Percentiles rank a stretch among this genome's conserved stretches.
Evolutionary conservation across 2,329 filamentous ascomycete species (phyloP).

Genomic region (Hypoxylon sp.): DNA sequence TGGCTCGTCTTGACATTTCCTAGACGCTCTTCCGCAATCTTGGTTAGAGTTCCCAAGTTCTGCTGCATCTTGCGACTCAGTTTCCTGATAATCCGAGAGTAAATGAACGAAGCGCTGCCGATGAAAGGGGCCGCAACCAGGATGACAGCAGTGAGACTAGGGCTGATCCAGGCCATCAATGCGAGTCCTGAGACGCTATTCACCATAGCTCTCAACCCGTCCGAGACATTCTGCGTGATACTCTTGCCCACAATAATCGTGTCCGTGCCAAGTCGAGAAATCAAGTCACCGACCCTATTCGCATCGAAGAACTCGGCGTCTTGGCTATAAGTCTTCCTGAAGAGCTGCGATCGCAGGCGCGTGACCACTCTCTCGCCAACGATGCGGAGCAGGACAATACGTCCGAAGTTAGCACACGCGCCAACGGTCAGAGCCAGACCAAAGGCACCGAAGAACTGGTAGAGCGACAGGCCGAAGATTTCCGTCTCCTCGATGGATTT

Average conservation of each 20-base stretch:
- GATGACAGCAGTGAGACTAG: constrained; percentile 89
- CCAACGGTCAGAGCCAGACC: constrained; percentile 83
- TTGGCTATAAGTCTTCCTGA: constrained; percentile 93
- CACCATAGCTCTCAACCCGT: constrained; percentile 91
- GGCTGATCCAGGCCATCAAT: constrained; percentile 96
- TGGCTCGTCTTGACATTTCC: constrained; percentile 98
- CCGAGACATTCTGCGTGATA: constrained; percentile 97
- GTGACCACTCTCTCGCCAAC: constrained; percentile 96
- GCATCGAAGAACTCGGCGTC: constrained; percentile 99
- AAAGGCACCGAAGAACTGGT: constrained; percentile 89
- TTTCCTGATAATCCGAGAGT: constrained; percentile 89
- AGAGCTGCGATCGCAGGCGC: constrained; percentile 88
- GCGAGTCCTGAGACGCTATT: constrained; percentile 90
- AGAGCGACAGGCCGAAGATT: constrained; percentile 86
- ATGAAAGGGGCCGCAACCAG: constrained; percentile 91
- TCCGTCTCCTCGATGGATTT: constrained; percentile 74
- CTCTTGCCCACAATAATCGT: constrained; percentile 99
- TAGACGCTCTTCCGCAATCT: constrained; percentile 97
- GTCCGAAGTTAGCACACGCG: constrained; percentile 91
- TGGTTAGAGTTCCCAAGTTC: constrained; percentile 91
- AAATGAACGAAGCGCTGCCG: constrained; percentile 90
- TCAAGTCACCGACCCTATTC: constrained; percentile 95
- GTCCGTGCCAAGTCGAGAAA: constrained; percentile 94
- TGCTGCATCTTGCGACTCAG: constrained; percentile 94
- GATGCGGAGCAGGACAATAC: constrained; percentile 92